Evolutionary conservation across 1,284 basidiomycete species (phyloP), one percentile per base, ranked within the genome.

Genomic region (Trichosporon ovoides): DNA sequence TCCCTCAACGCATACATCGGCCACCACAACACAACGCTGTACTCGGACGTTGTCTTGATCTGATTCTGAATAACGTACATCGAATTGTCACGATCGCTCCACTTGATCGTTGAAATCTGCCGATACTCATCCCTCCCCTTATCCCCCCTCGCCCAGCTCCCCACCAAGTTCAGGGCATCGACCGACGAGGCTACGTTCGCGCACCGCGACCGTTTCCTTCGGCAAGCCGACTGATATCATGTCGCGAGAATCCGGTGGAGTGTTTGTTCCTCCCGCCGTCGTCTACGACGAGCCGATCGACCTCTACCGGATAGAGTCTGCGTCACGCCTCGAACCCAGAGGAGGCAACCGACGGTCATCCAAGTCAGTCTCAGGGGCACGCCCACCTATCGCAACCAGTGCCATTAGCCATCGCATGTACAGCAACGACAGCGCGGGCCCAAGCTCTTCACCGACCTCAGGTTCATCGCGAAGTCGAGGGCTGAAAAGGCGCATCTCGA

Each of bases 401-500:
- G 57, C 58, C 31, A 24, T 48, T 22, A 48, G 35, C 20, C 54
- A 51, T 55, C 57, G 18, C 56, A 48, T 48, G 43, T 48, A 62
- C 58, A 33, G 55, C 43, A 52, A 14, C 22, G 43, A 48, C 19
- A 46, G 53, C n/a, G 56, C 51, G 3, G 53, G 36, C 14, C 50
- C 60, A 16, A 53, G 37, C 52, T 18, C 31, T 51, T 36, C 50
- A 35, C 49, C 54, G 33, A 37, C 18, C 13, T 20, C 54, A 10
- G 57, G 53, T n/a, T 52, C 55, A 18, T 28, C 51, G 9, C 59
- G 57, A 0, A 43, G 51, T 22, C 53, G 68, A 18, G 71, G 68
- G 2, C 49, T 75, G 12, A 75, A 75, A 52, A 55, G 74, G 28
- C 58, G 71, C 24, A 73, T 71, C 19, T 75, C 73, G 0, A 72